Conservation (phyloP, 352 stramenopile species). For the Phytophthora hybrid region DNA sequence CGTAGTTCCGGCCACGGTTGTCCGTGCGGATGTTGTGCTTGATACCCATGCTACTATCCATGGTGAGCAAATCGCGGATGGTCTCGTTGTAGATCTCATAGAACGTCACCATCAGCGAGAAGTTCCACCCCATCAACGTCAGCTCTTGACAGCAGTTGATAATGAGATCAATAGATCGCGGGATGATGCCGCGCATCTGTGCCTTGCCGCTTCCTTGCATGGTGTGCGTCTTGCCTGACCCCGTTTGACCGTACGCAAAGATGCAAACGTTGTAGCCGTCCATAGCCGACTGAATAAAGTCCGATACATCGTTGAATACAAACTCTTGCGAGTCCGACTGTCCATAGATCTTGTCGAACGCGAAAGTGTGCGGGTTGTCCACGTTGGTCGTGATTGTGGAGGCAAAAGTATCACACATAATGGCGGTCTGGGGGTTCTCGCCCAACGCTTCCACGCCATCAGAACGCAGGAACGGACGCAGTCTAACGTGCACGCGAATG, state of each 20-base stretch:
- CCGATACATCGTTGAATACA: constrained; percentile 94
- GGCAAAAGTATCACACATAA: constrained; percentile 74
- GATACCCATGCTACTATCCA: constrained; percentile 40
- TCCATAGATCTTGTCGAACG: constrained; percentile 98
- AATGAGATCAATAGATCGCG: constrained; percentile 95
- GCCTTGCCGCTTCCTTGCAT: constrained; percentile 98
- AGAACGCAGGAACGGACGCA: constrained; percentile 92
- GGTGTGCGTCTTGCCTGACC: constrained; percentile 98
- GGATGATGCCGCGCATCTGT: constrained; percentile 98
- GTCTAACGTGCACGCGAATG: constrained; percentile 97
- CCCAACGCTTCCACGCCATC: constrained; percentile 68
- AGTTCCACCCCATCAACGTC: constrained; percentile 93
- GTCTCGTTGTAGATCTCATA: constrained; percentile 99
- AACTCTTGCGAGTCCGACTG: constrained; percentile 95
- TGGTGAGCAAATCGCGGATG: constrained; percentile 97
- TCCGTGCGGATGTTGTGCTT: constrained; percentile 90
- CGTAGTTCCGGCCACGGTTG: constrained; percentile 84
- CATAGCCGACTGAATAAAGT: constrained; percentile 93
- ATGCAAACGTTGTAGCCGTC: constrained; percentile 99
- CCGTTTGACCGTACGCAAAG: constrained; percentile 98
- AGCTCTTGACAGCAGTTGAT: constrained; percentile 80
- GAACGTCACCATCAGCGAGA: constrained; percentile 97
- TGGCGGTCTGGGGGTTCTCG: constrained; percentile 60
- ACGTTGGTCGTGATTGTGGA: constrained; percentile 79
- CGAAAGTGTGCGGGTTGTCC: constrained; percentile 91